Base-by-base conservation (phyloP, 2,329 filamentous ascomycete species). In the Paraconiothyrium sp. region DNA sequence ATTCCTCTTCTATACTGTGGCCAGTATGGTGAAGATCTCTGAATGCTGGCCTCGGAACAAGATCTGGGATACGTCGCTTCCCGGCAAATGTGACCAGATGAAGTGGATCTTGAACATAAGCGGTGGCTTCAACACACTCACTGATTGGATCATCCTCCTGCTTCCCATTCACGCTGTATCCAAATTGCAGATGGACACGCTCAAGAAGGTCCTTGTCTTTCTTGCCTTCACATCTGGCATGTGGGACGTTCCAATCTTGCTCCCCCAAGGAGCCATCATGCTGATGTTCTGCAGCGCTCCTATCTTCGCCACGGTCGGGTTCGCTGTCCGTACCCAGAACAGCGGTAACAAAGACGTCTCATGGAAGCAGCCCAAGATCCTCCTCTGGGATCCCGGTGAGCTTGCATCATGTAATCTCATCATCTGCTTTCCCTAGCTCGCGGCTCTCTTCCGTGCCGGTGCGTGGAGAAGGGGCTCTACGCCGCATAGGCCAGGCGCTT, bases 91-190 rank as follows among this genome's bases (percentile, higher is more conserved):
- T 11, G 34, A 8, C 7, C 34, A 35, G 34, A 35, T 35, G 7
- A 37, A 37, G 8, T 37, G 35, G 35, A 56, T 67, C 27, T 50
- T 66, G 52, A 65, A 68, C 24, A 61, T 54, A 7, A 64, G 64
- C 27, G 66, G 60, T 7, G 47, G 24, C 14, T 66, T 65, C 58
- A 68, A 66, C 54, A 57, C 57, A 8, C 34, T 66, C 57, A 60
- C 63, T 24, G 61, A 67, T 34, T 64, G n/a, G 20, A 13, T 67
- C 22, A 67, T 66, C 16, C 56, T 67, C 7, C 44, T 67, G n/a
- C 63, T 67, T 27, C 65, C 65, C 4, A 30, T 66, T 14, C 61
- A 67, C 34, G 63, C 65, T 20, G 65, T 67, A 6, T 52, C 11
- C 20, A 62, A 56, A 30, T 51, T 66, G 35, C 52, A 62, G 24